These are phyloP conservation scores for Cladorrhinum sp. DNA, from an alignment of 2,329 filamentous ascomycete species.

Conservation along the genomic window DNA sequence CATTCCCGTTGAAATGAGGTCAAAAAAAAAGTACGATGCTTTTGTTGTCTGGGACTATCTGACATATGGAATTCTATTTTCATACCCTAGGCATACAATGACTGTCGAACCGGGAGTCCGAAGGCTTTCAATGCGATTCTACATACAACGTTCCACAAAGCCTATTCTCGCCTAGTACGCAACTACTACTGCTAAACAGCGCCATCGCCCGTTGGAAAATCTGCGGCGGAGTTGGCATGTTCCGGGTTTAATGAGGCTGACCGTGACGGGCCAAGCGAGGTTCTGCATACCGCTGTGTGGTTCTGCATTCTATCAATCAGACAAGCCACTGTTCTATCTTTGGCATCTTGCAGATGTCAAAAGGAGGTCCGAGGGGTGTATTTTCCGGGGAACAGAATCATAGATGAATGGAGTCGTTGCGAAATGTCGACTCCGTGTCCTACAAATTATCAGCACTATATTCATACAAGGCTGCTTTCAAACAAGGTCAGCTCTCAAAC, in stretches of 20 bases:
- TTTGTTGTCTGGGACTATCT: no score
- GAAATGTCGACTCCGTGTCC: no score
- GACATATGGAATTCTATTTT: no score
- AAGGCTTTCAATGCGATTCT: no score
- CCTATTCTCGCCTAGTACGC: not conserved
- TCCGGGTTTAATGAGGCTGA: slow-evolving; percentile 1
- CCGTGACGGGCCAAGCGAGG: not conserved
- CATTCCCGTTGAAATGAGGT: no score
- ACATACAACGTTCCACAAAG: not conserved
- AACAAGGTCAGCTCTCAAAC: no score
- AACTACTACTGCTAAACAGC: not conserved
- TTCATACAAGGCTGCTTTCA: not conserved
- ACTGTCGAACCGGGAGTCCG: no score
- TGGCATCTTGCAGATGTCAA: not conserved
- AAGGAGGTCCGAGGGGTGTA: no score
- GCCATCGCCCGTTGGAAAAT: not conserved
- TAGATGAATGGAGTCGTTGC: not conserved
- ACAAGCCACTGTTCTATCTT: not conserved
- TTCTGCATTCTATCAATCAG: not conserved
- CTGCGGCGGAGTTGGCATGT: not conserved
- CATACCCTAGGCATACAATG: no score
- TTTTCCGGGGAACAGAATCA: not conserved
- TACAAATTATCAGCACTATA: not conserved
- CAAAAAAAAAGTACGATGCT: no score
- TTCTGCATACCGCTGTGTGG: no score